Percentiles rank a stretch among this genome's conserved stretches.
Conservation (phyloP, 192 early-diverging fungal genomes). For the Cetraspora pellucida region DNA sequence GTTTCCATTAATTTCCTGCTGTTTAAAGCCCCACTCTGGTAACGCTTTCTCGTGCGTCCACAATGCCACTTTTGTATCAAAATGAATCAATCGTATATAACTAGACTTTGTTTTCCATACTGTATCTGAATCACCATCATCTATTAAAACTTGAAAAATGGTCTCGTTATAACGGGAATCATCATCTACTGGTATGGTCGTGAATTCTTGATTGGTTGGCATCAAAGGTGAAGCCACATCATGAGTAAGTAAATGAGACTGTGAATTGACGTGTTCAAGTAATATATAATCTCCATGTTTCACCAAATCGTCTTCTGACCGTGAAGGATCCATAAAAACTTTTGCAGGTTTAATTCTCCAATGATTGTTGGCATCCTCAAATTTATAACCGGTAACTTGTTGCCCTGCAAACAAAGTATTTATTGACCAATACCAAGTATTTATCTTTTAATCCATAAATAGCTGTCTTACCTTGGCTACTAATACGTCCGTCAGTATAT, state of each 20-base stretch:
- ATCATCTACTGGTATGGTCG: slow-evolving; percentile 60
- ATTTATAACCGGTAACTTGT: slow-evolving; percentile 87
- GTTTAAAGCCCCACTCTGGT: slow-evolving; percentile 88
- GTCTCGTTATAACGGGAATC: slow-evolving; percentile 61
- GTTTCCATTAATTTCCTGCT: slow-evolving; percentile 93
- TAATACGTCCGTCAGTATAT: slow-evolving; percentile 91
- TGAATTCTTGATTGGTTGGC: slow-evolving; percentile 69
- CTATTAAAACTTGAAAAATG: slow-evolving; percentile 62
- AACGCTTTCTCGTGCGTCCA: slow-evolving; percentile 69
- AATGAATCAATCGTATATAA: slow-evolving; percentile 74
- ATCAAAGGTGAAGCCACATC: slow-evolving; percentile 66
- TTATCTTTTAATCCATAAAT: neutral
- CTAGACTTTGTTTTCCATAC: slow-evolving; percentile 62
- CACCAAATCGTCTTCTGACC: slow-evolving; percentile 48
- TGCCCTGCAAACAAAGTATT: slow-evolving; percentile 58
- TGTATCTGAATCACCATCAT: slow-evolving; percentile 52
- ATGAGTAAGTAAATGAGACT: slow-evolving; percentile 61
- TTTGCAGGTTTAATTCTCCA: slow-evolving; percentile 52
- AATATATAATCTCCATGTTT: slow-evolving; percentile 78
- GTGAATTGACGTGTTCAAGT: slow-evolving; percentile 67
- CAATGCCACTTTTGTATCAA: slow-evolving; percentile 75
- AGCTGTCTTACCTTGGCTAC: slow-evolving; percentile 66
- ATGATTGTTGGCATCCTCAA: slow-evolving; percentile 73
- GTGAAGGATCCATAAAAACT: slow-evolving; percentile 33
- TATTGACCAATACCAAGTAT: neutral